These are phyloP conservation scores for Suhomyces prunicola DNA, from an alignment of 805 yeast genomes.

Conservation along the genomic window DNA sequence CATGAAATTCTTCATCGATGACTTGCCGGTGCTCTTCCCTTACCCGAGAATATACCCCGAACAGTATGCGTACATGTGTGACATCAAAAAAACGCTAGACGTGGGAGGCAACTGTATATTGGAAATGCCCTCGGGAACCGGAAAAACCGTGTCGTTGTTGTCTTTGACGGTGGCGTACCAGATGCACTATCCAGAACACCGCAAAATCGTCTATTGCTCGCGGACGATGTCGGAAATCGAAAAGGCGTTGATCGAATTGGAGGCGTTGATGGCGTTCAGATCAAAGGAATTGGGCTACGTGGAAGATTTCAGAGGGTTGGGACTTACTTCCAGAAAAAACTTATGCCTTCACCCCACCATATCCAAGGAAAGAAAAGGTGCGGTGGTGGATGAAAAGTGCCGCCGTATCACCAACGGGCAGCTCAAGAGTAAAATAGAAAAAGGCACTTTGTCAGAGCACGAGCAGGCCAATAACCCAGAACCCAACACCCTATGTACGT, in stretches of 20 bases:
- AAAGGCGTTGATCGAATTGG: conserved; percentile 90
- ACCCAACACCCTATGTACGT: conserved; percentile 59
- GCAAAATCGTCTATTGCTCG: conserved; percentile 93
- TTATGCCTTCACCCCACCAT: conserved; percentile 88
- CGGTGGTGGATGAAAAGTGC: conserved; percentile 93
- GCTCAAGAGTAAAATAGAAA: conserved; percentile 61
- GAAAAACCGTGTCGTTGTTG: conserved; percentile 89
- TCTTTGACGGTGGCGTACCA: conserved; percentile 95
- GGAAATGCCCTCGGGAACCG: conserved; percentile 99
- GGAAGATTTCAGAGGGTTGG: conserved; percentile 92
- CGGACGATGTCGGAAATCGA: conserved; percentile 99
- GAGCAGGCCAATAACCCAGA: conserved; percentile 42
- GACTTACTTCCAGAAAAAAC: conserved; percentile 91
- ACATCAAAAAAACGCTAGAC: conserved; percentile 87
- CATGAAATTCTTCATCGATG: conserved; percentile 86
- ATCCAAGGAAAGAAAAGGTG: conserved; percentile 84
- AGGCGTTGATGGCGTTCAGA: conserved; percentile 83
- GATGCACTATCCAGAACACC: conserved; percentile 88
- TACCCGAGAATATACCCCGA: conserved; percentile 97
- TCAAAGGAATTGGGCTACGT: conserved; percentile 75
- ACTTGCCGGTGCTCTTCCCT: conserved; percentile 91
- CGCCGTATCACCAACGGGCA: conserved; percentile 93
- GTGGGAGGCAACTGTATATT: conserved; percentile 94
- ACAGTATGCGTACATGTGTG: conserved; percentile 97
- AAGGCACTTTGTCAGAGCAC: conserved; percentile 47